Conservation (phyloP, 2,329 filamentous ascomycete species). For the Penicillium sp. region DNA sequence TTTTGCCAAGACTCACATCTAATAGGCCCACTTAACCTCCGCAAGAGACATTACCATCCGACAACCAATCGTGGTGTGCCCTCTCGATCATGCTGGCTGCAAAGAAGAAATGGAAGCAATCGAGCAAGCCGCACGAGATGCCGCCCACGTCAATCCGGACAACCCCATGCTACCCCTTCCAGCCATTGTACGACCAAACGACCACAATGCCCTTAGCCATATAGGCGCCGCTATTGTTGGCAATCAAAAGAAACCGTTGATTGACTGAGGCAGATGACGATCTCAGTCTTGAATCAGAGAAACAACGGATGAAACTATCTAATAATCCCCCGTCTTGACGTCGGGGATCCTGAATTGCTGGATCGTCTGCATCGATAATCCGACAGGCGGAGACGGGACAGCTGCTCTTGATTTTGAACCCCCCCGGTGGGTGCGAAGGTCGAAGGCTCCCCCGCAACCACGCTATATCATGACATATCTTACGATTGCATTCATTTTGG, state of each 20-base stretch:
- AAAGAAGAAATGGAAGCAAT: conserved; percentile 99
- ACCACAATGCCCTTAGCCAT: conserved; percentile 61
- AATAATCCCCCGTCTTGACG: conserved; percentile 14
- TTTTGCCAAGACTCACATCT: conserved; percentile 17
- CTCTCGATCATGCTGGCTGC: conserved; percentile 89
- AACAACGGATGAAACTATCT: conserved; percentile 20
- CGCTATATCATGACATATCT: conserved; percentile 28
- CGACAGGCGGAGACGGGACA: conserved; percentile 4
- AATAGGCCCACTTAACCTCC: conserved; percentile 79
- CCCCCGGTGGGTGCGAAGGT: conserved; percentile 2
- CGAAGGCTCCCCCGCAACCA: background rate
- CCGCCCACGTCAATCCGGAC: conserved; percentile 80
- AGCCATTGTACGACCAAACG: conserved; percentile 75
- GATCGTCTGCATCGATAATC: conserved; percentile 1
- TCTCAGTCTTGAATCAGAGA: conserved; percentile 14
- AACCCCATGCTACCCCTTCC: conserved; percentile 90
- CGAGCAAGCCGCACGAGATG: conserved; percentile 91
- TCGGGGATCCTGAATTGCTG: background rate
- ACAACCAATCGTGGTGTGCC: conserved; percentile 93
- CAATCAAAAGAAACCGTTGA: conserved; percentile 61
- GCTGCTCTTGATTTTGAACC: conserved; percentile 1
- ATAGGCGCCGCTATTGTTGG: conserved; percentile 64
- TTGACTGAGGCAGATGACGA: conserved; percentile 54
- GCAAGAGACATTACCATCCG: conserved; percentile 84
- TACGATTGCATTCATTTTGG: conserved; percentile 39